Evolutionary conservation across 495 filamentous ascomycete genomes (phyloP).

Genomic region (Talaromyces proteolyticus): DNA sequence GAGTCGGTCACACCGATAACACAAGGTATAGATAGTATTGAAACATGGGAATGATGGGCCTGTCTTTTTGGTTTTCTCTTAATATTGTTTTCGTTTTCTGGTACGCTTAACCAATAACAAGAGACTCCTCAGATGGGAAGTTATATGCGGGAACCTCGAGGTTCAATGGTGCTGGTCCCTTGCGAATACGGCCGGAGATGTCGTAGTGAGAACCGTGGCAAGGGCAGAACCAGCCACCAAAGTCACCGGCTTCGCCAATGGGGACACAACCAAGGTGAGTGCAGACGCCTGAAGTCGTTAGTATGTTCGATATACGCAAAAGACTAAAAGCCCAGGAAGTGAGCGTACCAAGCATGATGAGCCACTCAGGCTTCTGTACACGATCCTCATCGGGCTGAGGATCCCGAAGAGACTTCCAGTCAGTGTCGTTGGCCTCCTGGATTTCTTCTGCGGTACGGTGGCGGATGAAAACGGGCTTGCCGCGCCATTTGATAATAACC

Average conservation of each 20-base stretch:
- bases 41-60: constrained; percentile 2
- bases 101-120: constrained; percentile 69
- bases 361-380: constrained; percentile 97
- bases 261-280: constrained; percentile 98
- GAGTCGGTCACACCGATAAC: too few relatives aligned
- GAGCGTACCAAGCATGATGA: constrained; percentile 88
- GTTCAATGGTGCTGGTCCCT: constrained; percentile 94
- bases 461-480: constrained; percentile 99
- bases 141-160: constrained; percentile 89
- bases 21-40: background rate
- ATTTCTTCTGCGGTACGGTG: constrained; percentile 90
- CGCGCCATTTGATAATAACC: constrained; percentile 99
- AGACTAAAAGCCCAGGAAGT: background rate
- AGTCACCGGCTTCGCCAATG: constrained; percentile 98
- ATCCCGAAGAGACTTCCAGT: constrained; percentile 78
- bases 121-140: constrained; percentile 72
- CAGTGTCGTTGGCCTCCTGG: constrained; percentile 71
- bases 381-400: constrained; percentile 87
- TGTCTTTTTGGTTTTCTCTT: constrained; percentile 2
- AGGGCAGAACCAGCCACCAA: constrained; percentile 98
- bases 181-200: constrained; percentile 93
- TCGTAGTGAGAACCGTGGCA: constrained; percentile 99
- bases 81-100: background rate
- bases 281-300: constrained; percentile 67
- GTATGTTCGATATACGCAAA: background rate